A percentile compares a stretch with the other conserved stretches of the same genome.
Evolutionary conservation across 2,329 filamentous ascomycete genomes (phyloP).

Genomic region (Nigrospora sphaerica): DNA sequence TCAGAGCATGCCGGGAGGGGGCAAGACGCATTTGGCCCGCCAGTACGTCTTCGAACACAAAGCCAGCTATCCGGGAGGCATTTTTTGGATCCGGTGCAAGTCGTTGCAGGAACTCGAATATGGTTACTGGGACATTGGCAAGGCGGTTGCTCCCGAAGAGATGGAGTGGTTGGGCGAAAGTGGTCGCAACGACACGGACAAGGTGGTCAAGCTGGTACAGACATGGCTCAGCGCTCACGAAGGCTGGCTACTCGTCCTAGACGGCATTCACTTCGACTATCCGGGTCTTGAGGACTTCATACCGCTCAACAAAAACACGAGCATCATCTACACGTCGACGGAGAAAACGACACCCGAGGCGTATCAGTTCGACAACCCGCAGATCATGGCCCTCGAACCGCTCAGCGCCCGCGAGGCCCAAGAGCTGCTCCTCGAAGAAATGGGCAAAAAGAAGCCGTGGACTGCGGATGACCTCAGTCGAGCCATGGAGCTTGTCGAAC

Average conservation of each 20-base stretch:
- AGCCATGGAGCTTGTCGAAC: constrained; percentile 53
- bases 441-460: constrained; percentile 49
- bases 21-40: constrained; percentile 62
- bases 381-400: constrained; percentile 46
- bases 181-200: constrained; percentile 29
- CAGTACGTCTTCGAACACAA: constrained; percentile 59
- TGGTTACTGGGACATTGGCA: constrained; percentile 60
- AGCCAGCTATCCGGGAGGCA: constrained; percentile 53
- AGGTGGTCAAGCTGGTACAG: constrained; percentile 50
- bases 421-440: constrained; percentile 53
- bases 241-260: constrained; percentile 62
- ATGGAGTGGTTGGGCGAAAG: constrained; percentile 29
- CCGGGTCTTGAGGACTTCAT: constrained; percentile 53
- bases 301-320: constrained; percentile 55
- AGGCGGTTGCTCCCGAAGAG: constrained; percentile 43
- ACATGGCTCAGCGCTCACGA: constrained; percentile 54
- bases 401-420: constrained; percentile 51
- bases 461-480: constrained; percentile 46
- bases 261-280: constrained; percentile 56
- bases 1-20: constrained; percentile 57
- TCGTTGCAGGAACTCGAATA: constrained; percentile 50
- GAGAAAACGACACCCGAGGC: constrained; percentile 49
- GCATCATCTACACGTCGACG: constrained; percentile 62
- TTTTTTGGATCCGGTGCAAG: constrained; percentile 64
- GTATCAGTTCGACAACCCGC: constrained; percentile 52